phyloP scores from a whole-genome alignment of 768 basidiomycete species.

The Pleurotus tuber-regium region DNA sequence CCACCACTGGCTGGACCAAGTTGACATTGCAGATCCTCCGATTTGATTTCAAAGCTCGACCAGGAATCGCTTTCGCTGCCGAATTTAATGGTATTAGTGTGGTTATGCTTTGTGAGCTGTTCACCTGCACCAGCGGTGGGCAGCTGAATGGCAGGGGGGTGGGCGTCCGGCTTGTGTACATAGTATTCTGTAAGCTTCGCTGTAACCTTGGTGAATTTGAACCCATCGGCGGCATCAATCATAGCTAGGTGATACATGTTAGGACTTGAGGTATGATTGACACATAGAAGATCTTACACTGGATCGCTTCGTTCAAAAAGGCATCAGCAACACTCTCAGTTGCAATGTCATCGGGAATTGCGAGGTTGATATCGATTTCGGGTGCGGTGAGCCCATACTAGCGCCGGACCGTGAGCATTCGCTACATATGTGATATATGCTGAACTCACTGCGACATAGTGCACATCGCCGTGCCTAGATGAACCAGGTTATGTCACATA shows the following conservation, averaged over 20 bases:
- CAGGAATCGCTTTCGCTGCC: neutral
- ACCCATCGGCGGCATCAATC: neutral
- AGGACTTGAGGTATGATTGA: neutral
- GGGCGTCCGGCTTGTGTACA: neutral
- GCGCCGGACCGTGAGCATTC: no score
- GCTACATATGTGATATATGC: neutral
- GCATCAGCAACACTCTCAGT: neutral
- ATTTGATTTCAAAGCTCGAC: conserved; percentile 3
- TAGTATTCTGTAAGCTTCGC: neutral
- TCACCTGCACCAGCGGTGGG: neutral
- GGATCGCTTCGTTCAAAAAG: neutral
- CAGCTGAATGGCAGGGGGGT: neutral
- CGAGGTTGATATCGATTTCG: conserved; percentile 5
- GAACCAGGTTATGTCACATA: no score
- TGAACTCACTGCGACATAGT: conserved; percentile 3
- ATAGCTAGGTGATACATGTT: neutral
- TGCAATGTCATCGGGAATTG: conserved; percentile 3
- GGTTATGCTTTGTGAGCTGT: neutral
- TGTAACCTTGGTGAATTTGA: neutral
- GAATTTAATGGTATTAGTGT: neutral
- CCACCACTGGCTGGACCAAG: neutral
- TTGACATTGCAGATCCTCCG: conserved; percentile 1
- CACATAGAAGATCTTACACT: neutral
- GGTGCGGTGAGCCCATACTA: conserved; percentile 1
- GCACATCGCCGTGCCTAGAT: neutral